Conservation (phyloP, 257 asterid species). For the Solanum corneliomulleri region DNA sequence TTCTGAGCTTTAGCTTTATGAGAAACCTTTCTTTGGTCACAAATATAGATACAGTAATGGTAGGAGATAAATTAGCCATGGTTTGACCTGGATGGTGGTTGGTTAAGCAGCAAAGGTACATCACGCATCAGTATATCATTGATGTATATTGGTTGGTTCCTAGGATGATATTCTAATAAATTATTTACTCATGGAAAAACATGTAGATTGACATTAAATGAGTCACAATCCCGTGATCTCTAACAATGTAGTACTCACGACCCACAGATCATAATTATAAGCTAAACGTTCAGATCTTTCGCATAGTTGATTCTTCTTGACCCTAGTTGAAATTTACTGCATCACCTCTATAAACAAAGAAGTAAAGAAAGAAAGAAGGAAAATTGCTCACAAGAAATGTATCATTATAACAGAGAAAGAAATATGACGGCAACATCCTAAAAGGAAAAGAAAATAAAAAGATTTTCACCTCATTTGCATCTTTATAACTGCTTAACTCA, state of each 20-base stretch:
- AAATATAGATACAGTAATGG: background rate
- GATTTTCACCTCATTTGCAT: conserved; percentile 58
- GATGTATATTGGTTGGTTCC: background rate
- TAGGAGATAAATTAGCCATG: background rate
- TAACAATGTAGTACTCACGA: background rate
- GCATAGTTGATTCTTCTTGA: background rate
- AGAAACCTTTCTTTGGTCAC: background rate
- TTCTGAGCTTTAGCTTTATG: background rate
- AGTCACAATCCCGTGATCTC: conserved; percentile 1
- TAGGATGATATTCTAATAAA: background rate
- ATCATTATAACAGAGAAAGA: background rate
- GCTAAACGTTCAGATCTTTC: background rate
- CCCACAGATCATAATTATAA: background rate
- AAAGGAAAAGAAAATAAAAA: background rate
- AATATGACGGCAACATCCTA: background rate
- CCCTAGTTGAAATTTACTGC: background rate
- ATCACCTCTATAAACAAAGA: background rate
- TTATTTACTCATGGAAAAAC: background rate
- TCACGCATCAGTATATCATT: background rate
- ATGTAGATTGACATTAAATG: background rate
- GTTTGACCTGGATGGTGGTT: background rate
- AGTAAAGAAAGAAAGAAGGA: background rate
- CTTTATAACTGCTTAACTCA: conserved; percentile 41
- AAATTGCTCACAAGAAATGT: background rate
- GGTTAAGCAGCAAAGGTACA: background rate